Evolutionary conservation across 23 red algal genomes (phyloP), one percentile per base, ranked within the genome.

Genomic region (Gracilariopsis chorda): DNA sequence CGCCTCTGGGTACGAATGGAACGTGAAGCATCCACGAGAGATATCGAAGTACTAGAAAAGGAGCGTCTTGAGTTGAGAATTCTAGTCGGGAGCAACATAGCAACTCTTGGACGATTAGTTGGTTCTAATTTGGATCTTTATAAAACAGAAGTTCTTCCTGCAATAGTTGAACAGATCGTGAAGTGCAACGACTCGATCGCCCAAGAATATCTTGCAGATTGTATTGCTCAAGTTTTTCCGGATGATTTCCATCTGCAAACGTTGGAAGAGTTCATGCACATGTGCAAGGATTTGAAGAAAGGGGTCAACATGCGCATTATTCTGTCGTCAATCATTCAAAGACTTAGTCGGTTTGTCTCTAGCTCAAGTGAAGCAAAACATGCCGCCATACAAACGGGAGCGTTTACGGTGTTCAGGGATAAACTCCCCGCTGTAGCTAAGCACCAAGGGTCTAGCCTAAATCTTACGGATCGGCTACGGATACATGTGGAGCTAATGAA

Each of bases 181-280:
- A 77, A 60, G 21, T 94, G 91, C 77, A 61, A 86, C 21, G 97
- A 99, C 51, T 60, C 93, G 7, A 83, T 94, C 27, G 90, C 90
- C 17, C 97, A 99, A 80, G 90, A 96, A 47, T 99, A 93, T 67
- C 78, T 99, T 24, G 89, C 93, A 11, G 97, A 99, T 49, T 99
- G 97, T 84, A 78, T 99, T 25, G 93, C 95, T 39, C 93, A 94
- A 65, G 97, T 92, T 21, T 99, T 99, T 63, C 94, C 93, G 30
- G 97, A 99, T 64, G 93, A 96, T 59, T 94, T 94, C 77, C 89
- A 90, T n/a, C 78, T 90, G 16, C 72, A 78, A 62, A 84, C 96
- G 14, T 47, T 95, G 33, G 84, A 87, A 43, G 70, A 71, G 2
- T 91, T 93, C 24, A 76, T 98, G 55, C 33, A 43, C 17, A 98